A percentile compares a stretch with the other conserved stretches of the same genome.
These are phyloP conservation scores for Geotrichum ghanense DNA, from an alignment of 805 yeast species.

Conservation along the genomic window DNA sequence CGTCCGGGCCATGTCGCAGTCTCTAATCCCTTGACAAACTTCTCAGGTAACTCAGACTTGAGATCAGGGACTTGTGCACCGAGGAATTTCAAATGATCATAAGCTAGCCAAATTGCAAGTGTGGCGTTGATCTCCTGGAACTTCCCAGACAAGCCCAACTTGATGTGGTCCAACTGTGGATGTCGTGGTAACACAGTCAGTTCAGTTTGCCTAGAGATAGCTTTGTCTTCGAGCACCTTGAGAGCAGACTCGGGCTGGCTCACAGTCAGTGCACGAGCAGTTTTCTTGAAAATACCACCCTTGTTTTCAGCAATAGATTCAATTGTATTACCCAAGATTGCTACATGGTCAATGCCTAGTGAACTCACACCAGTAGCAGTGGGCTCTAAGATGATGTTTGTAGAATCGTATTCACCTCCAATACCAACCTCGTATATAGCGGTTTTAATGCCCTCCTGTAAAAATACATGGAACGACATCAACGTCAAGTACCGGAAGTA, in stretches of 20 bases:
- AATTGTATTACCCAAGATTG: constrained; percentile 75
- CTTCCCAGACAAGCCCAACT: constrained; percentile 42
- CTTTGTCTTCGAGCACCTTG: constrained; percentile 45
- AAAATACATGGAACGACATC: constrained; percentile 80
- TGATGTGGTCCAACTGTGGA: constrained; percentile 25
- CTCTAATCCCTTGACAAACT: constrained; percentile 42
- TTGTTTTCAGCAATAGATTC: constrained; percentile 94
- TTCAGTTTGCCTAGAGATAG: constrained; percentile 43
- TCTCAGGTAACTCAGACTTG: constrained; percentile 12
- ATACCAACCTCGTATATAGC: constrained; percentile 97
- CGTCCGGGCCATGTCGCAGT: constrained; percentile 89
- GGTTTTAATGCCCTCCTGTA: constrained; percentile 80
- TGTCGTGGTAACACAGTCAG: constrained; percentile 42
- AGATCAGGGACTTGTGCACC: constrained; percentile 22
- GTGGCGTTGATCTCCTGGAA: constrained; percentile 85
- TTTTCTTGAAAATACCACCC: constrained; percentile 77
- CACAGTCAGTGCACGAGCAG: constrained; percentile 57
- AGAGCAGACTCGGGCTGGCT: constrained; percentile 47
- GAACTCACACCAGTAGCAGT: constrained; percentile 77
- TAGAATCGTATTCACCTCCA: constrained; percentile 96
- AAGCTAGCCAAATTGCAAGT: constrained; percentile 63
- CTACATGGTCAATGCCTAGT: constrained; percentile 85
- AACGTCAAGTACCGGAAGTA: constrained; percentile 87
- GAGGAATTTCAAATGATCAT: constrained; percentile 42
- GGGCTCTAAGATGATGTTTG: constrained; percentile 73